Evolutionary conservation across 2,329 filamentous ascomycete genomes (phyloP).

Genomic region (Fusarium longipes): DNA sequence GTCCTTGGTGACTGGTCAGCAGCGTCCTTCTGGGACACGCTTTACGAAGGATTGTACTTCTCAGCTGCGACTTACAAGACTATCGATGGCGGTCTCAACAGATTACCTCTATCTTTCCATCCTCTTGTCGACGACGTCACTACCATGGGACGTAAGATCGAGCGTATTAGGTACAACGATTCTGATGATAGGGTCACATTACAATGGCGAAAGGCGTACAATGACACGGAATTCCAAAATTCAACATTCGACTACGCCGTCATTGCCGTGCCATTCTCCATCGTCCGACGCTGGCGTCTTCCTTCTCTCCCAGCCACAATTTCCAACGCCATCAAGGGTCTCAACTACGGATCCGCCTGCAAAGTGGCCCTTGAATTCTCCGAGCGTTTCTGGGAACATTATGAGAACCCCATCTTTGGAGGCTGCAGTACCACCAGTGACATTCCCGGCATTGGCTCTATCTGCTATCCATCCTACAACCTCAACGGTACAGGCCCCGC

Average conservation of each 20-base stretch:
- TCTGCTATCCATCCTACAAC: conserved; percentile 18
- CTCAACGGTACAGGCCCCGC: conserved; percentile 1
- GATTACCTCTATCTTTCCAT: background rate
- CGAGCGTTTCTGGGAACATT: conserved; percentile 18
- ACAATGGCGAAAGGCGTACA: conserved; percentile 1
- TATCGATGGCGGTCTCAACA: background rate
- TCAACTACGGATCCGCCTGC: conserved; percentile 4
- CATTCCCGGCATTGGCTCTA: background rate
- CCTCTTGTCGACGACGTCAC: conserved; percentile 6
- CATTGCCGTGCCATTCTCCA: background rate
- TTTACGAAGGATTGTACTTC: conserved; percentile 6
- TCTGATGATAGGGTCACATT: background rate
- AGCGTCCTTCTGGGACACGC: background rate
- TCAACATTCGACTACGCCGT: conserved; percentile 10
- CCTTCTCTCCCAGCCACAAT: background rate
- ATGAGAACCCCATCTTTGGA: conserved; percentile 5
- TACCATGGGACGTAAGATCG: conserved; percentile 9
- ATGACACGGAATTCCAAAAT: conserved; percentile 11
- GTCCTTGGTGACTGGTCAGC: background rate
- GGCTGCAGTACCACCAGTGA: conserved; percentile 5
- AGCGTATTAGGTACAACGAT: background rate
- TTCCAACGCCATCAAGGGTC: conserved; percentile 12
- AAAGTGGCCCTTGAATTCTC: conserved; percentile 15
- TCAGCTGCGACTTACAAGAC: conserved; percentile 11
- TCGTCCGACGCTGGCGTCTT: conserved; percentile 13